Evolutionary conservation across 2,329 filamentous ascomycete species (phyloP).

Genomic region (Arthroderma uncinatum): DNA sequence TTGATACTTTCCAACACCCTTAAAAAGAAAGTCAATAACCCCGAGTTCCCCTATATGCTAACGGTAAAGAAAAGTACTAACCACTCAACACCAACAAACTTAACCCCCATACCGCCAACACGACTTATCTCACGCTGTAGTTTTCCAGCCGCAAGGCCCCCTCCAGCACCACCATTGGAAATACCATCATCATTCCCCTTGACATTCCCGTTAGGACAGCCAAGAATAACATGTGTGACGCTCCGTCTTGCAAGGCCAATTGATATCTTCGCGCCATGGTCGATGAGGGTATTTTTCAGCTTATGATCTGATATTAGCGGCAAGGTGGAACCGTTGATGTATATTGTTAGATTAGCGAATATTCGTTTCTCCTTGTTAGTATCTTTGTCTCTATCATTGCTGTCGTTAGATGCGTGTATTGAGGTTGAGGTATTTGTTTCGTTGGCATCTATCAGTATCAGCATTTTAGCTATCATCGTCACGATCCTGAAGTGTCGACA

Average conservation of each 20-base stretch:
- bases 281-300: slow-evolving; percentile 64
- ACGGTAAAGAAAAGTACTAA: slow-evolving; percentile 29
- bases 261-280: slow-evolving; percentile 62
- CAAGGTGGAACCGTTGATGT: slow-evolving; percentile 78
- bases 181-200: neutral
- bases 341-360: slow-evolving; percentile 62
- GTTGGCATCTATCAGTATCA: neutral
- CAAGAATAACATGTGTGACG: slow-evolving; percentile 80
- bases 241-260: slow-evolving; percentile 58
- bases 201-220: slow-evolving; percentile 40
- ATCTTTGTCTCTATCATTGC: neutral
- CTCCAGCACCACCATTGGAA: slow-evolving; percentile 46
- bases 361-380: slow-evolving; percentile 34
- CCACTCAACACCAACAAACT: slow-evolving; percentile 75
- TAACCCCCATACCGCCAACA: slow-evolving; percentile 57
- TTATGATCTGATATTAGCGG: slow-evolving; percentile 75
- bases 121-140: slow-evolving; percentile 66
- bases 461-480: neutral
- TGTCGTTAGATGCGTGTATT: slow-evolving; percentile 14
- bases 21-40: slow-evolving; percentile 15
- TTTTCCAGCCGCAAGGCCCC: slow-evolving; percentile 66
- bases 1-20: slow-evolving; percentile 79
- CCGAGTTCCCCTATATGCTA: neutral
- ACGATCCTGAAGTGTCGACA: neutral
- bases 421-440: slow-evolving; percentile 23